Evolutionary conservation across 2,329 filamentous ascomycete genomes (phyloP).

Genomic region (Apiospora arundinis): DNA sequence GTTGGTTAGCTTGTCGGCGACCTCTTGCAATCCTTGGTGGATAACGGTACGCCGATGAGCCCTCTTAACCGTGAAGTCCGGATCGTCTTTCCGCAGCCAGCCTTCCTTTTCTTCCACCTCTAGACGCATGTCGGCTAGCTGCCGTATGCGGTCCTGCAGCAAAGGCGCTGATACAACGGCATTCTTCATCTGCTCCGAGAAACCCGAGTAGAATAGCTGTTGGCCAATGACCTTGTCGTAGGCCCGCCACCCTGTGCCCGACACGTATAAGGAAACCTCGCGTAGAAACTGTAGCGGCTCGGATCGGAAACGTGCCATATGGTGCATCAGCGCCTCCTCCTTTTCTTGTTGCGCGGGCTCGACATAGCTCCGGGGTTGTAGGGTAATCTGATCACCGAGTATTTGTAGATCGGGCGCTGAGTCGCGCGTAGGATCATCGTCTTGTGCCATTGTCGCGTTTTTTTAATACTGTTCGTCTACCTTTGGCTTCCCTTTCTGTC

Average conservation of each 20-base stretch:
- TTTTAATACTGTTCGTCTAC: neutral
- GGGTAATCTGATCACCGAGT: slow-evolving; percentile 73
- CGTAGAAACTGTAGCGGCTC: slow-evolving; percentile 80
- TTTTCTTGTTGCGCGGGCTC: slow-evolving; percentile 58
- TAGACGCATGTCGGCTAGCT: slow-evolving; percentile 78
- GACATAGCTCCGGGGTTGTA: slow-evolving; percentile 75
- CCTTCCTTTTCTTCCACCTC: slow-evolving; percentile 80
- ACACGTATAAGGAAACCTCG: slow-evolving; percentile 91
- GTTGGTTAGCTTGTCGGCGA: slow-evolving; percentile 86
- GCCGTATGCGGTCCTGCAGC: slow-evolving; percentile 74
- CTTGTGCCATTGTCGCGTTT: slow-evolving; percentile 45
- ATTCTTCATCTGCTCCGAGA: slow-evolving; percentile 86
- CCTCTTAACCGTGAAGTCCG: slow-evolving; percentile 59
- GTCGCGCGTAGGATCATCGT: slow-evolving; percentile 49
- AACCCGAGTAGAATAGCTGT: slow-evolving; percentile 91
- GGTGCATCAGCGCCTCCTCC: slow-evolving; percentile 76
- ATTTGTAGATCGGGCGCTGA: slow-evolving; percentile 81
- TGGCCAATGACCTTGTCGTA: slow-evolving; percentile 92
- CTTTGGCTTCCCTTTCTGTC: neutral
- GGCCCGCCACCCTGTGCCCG: slow-evolving; percentile 91
- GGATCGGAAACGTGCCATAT: slow-evolving; percentile 85
- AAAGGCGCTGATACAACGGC: slow-evolving; percentile 78
- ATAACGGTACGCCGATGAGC: slow-evolving; percentile 67
- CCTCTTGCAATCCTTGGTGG: slow-evolving; percentile 75
- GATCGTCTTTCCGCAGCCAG: slow-evolving; percentile 62